Conservation (phyloP, 2,329 filamentous ascomycete species). For the Akanthomyces dipterigenus region DNA sequence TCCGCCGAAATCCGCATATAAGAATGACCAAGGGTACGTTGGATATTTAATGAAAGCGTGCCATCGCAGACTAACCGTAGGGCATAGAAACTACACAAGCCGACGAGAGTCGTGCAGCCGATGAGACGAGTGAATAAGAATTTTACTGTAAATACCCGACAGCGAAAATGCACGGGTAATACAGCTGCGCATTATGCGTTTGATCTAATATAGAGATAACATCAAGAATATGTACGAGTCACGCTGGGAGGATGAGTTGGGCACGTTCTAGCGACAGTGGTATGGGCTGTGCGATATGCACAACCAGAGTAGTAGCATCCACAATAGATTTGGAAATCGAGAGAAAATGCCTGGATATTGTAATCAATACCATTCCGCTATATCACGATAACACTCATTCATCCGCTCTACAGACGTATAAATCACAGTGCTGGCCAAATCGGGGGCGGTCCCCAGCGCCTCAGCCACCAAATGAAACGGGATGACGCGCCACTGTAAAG, state of each 20-base stretch:
- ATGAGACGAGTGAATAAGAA: too few relatives aligned
- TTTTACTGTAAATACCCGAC: too few relatives aligned
- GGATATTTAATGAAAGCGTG: not conserved
- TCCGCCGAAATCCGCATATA: constrained; percentile 5
- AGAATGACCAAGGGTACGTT: not conserved
- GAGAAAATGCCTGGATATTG: too few relatives aligned
- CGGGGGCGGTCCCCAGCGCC: not conserved
- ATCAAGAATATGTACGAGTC: too few relatives aligned
- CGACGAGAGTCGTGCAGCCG: not conserved
- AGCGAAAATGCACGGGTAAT: not conserved
- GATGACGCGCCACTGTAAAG: not conserved
- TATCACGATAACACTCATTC: too few relatives aligned
- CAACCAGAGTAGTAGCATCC: not conserved
- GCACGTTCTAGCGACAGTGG: not conserved
- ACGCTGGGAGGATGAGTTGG: not conserved
- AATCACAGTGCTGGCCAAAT: not conserved
- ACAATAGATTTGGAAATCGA: too few relatives aligned
- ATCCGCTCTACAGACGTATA: too few relatives aligned
- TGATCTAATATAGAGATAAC: not conserved
- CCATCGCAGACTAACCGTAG: not conserved
- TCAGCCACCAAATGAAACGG: constrained; percentile 3
- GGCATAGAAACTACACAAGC: not conserved
- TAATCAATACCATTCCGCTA: too few relatives aligned
- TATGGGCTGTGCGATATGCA: not conserved
- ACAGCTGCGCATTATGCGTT: not conserved